Conservation (phyloP, 2,329 filamentous ascomycete species). For the Didymella arachidicola region DNA sequence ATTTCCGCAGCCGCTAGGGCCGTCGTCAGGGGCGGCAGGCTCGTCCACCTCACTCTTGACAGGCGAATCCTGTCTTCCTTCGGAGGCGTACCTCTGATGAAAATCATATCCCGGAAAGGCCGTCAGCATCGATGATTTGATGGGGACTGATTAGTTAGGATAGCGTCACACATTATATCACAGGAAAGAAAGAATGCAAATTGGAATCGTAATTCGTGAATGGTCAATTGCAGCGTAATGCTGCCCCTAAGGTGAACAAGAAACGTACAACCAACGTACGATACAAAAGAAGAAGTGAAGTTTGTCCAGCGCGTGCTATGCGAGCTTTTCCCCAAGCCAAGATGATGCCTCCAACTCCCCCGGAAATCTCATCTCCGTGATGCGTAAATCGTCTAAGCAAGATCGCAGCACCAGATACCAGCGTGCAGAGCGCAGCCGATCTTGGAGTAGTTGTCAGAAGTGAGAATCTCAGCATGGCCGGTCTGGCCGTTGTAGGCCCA, state of each 20-base stretch:
- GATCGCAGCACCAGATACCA: slow-evolving; percentile 46
- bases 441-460: slow-evolving; percentile 35
- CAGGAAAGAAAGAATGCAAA: slow-evolving; percentile 7
- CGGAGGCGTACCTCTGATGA: neutral
- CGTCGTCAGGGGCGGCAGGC: slow-evolving; percentile 15
- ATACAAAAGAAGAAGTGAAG: slow-evolving; percentile 26
- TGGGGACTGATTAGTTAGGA: neutral
- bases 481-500: slow-evolving; percentile 43
- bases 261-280: slow-evolving; percentile 34
- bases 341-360: slow-evolving; percentile 18
- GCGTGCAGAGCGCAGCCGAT: slow-evolving; percentile 37
- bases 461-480: slow-evolving; percentile 46
- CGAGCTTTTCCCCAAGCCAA: slow-evolving; percentile 23
- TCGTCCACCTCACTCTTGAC: slow-evolving; percentile 4
- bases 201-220: slow-evolving; percentile 26
- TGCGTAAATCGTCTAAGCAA: slow-evolving; percentile 33
- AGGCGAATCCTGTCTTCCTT: neutral
- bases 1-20: slow-evolving; percentile 20
- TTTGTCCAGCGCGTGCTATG: slow-evolving; percentile 20
- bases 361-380: slow-evolving; percentile 16
- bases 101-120: neutral
- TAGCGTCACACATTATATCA: slow-evolving; percentile 13
- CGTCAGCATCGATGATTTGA: slow-evolving; percentile 1
- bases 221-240: slow-evolving; percentile 22
- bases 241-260: slow-evolving; percentile 27